phyloP scores from a whole-genome alignment of 805 yeast genomes.

The Candida ficus region DNA sequence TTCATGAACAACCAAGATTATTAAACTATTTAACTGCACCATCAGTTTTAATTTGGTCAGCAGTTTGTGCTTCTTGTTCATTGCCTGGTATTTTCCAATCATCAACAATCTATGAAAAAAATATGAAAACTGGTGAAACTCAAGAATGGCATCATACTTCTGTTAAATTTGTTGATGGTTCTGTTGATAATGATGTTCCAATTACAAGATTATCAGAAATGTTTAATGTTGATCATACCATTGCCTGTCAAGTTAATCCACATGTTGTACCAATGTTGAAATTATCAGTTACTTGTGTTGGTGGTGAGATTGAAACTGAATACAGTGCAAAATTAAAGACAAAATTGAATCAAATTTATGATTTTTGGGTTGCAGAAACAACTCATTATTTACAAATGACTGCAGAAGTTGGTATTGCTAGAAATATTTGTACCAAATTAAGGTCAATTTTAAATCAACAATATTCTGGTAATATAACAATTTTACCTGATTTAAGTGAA shows the following conservation, averaged over 20 bases:
- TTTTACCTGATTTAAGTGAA: slow-evolving; percentile 68
- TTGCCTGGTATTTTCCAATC: slow-evolving; percentile 90
- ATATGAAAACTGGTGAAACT: slow-evolving; percentile 62
- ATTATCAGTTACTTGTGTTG: slow-evolving; percentile 59
- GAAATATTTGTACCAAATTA: slow-evolving; percentile 65
- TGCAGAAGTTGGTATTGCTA: slow-evolving; percentile 71
- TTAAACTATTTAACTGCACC: slow-evolving; percentile 79
- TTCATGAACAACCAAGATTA: slow-evolving; percentile 86
- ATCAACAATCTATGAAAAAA: slow-evolving; percentile 78
- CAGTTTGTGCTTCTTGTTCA: slow-evolving; percentile 91
- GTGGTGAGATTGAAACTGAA: slow-evolving; percentile 63
- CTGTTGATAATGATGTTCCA: slow-evolving; percentile 92
- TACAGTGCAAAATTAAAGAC: slow-evolving; percentile 50
- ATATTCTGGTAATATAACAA: slow-evolving; percentile 92
- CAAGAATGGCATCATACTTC: slow-evolving; percentile 80
- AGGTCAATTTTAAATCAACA: slow-evolving; percentile 77
- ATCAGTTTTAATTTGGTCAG: slow-evolving; percentile 78
- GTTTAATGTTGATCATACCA: slow-evolving; percentile 96
- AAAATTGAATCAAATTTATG: slow-evolving; percentile 48
- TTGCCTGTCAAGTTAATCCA: slow-evolving; percentile 96
- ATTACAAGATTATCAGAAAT: slow-evolving; percentile 85
- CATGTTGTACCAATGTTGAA: slow-evolving; percentile 88
- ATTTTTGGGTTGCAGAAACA: slow-evolving; percentile 61
- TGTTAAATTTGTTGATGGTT: slow-evolving; percentile 88
- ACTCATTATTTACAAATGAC: slow-evolving; percentile 71